phyloP scores from a whole-genome alignment of 2,329 filamentous ascomycete genomes.

The Rhynchosporium secalis region DNA sequence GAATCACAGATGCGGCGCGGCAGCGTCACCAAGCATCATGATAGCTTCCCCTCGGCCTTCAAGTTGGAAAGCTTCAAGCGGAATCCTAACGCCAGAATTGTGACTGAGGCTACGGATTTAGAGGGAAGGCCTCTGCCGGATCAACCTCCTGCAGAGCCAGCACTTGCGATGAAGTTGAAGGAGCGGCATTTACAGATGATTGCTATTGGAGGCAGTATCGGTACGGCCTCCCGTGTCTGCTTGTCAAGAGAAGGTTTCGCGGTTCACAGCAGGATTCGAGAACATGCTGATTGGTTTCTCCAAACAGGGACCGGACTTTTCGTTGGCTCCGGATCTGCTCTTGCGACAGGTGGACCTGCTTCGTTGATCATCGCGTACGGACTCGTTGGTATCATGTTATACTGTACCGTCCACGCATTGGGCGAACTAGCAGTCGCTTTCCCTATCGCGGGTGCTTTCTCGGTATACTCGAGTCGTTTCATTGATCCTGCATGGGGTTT shows the following conservation, averaged over 20 bases:
- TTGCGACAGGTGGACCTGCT: conserved; percentile 40
- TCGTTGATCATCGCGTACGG: conserved; percentile 38
- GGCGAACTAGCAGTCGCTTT: conserved; percentile 92
- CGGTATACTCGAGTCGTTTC: conserved; percentile 87
- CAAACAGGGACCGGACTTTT: conserved; percentile 53
- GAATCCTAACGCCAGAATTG: conserved; percentile 19
- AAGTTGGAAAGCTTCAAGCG: conserved; percentile 18
- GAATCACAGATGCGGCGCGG: conserved; percentile 13
- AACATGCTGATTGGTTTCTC: conserved; percentile 47
- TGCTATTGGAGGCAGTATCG: conserved; percentile 45
- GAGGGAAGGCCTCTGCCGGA: conserved; percentile 19
- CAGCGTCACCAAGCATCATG: conserved; percentile 16
- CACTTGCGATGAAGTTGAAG: conserved; percentile 42
- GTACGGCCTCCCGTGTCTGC: conserved; percentile 42
- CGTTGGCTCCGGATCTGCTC: conserved; percentile 35
- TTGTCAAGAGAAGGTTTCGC: neutral
- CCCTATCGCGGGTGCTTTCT: conserved; percentile 87
- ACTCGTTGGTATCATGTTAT: conserved; percentile 69
- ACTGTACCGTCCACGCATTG: conserved; percentile 80
- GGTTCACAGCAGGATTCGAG: conserved; percentile 42
- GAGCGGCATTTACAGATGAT: conserved; percentile 60
- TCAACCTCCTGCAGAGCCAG: conserved; percentile 18
- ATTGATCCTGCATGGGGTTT: conserved; percentile 93
- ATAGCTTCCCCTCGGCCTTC: conserved; percentile 18
- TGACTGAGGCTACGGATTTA: conserved; percentile 16